These are phyloP conservation scores for Astrothelium subdiscretum DNA, from an alignment of 495 filamentous ascomycete genomes.

Conservation along the genomic window DNA sequence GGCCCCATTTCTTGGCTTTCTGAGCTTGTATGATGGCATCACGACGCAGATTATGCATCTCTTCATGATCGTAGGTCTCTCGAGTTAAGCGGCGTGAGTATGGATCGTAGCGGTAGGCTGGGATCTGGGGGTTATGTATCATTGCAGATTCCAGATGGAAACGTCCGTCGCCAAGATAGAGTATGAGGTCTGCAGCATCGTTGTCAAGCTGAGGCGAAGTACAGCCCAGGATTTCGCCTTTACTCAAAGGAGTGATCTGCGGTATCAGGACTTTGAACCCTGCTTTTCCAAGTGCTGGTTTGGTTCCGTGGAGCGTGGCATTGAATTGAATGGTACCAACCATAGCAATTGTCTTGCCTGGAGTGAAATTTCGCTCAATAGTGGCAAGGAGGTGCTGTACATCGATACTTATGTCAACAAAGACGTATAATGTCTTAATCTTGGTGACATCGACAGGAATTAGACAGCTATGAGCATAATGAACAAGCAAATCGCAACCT, in stretches of 20 bases:
- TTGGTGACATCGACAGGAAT: slow-evolving; percentile 92
- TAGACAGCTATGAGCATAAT: slow-evolving; percentile 94
- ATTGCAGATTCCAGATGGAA: slow-evolving; percentile 97
- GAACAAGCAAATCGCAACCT: slow-evolving; percentile 87
- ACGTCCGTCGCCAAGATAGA: slow-evolving; percentile 91
- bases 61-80: slow-evolving; percentile 78
- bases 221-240: slow-evolving; percentile 92
- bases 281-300: slow-evolving; percentile 58
- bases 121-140: slow-evolving; percentile 88
- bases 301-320: slow-evolving; percentile 77
- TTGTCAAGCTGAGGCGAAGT: slow-evolving; percentile 67
- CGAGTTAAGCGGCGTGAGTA: slow-evolving; percentile 85
- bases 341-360: slow-evolving; percentile 77
- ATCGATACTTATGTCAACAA: slow-evolving; percentile 96
- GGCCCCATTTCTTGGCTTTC: slow-evolving; percentile 73
- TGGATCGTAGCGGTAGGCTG: slow-evolving; percentile 93
- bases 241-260: slow-evolving; percentile 82
- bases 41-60: slow-evolving; percentile 71
- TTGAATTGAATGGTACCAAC: slow-evolving; percentile 99
- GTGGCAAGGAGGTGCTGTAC: slow-evolving; percentile 73
- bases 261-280: slow-evolving; percentile 80
- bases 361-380: slow-evolving; percentile 74
- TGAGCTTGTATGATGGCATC: slow-evolving; percentile 66
- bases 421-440: slow-evolving; percentile 94
- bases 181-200: slow-evolving; percentile 57